phyloP scores from a whole-genome alignment of 257 asterid species.

The Nemophila menziesii region DNA sequence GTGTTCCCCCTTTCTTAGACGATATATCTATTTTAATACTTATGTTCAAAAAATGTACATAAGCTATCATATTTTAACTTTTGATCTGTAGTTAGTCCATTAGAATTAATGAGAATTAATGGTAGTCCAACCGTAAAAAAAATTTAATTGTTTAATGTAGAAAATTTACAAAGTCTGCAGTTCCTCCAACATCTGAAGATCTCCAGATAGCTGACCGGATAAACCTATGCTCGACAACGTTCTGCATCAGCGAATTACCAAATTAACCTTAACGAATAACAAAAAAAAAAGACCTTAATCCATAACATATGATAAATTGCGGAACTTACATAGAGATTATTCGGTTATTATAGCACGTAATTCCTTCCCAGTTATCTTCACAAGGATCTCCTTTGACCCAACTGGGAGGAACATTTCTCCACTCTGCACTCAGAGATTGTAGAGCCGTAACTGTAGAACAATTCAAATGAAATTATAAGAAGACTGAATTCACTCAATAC shows the following conservation, averaged over 20 bases:
- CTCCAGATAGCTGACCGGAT: slow-evolving; percentile 59
- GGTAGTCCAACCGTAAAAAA: too few relatives aligned
- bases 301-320: neutral
- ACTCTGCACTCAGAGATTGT: slow-evolving; percentile 25
- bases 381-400: slow-evolving; percentile 70
- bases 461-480: too few relatives aligned
- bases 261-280: neutral
- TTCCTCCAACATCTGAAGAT: slow-evolving; percentile 40
- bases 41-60: too few relatives aligned
- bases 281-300: neutral
- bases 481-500: too few relatives aligned
- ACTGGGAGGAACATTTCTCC: slow-evolving; percentile 52
- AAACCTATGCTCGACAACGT: slow-evolving; percentile 13
- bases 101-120: too few relatives aligned
- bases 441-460: slow-evolving; percentile 35
- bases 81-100: too few relatives aligned
- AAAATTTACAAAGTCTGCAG: slow-evolving; percentile 58
- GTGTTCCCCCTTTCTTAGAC: too few relatives aligned
- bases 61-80: too few relatives aligned
- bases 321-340: slow-evolving; percentile 44
- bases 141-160: too few relatives aligned
- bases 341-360: slow-evolving; percentile 31
- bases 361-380: slow-evolving; percentile 55
- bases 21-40: too few relatives aligned
- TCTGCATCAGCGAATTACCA: neutral